These are phyloP conservation scores for Selaginella moellendorffii DNA, from an alignment of 75 land plant species.

Conservation along the genomic window DNA sequence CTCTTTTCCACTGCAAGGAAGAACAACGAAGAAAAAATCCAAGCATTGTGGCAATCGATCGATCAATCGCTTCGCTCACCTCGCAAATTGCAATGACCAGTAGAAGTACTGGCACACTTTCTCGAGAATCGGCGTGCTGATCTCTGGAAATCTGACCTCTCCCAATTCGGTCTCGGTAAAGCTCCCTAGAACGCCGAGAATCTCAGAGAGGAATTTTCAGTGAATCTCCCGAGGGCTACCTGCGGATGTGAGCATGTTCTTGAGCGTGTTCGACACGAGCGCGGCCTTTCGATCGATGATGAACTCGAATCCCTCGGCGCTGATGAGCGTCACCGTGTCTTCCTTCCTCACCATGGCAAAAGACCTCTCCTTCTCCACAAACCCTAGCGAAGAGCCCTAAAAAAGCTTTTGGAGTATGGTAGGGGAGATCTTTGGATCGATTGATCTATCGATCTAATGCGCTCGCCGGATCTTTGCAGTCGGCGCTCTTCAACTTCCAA, in stretches of 20 bases:
- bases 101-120: constrained; percentile 95
- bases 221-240: no score
- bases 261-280: constrained; percentile 86
- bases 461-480: constrained; percentile 30
- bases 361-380: no score
- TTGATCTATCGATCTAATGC: background rate
- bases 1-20: constrained; percentile 70
- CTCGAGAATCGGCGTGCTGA: constrained; percentile 79
- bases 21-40: no score
- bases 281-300: constrained; percentile 80
- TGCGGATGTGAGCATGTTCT: constrained; percentile 92
- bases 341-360: constrained; percentile 48
- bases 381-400: background rate
- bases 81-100: constrained; percentile 86
- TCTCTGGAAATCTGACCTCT: constrained; percentile 86
- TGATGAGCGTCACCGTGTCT: constrained; percentile 90
- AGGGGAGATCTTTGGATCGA: background rate
- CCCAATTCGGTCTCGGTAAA: constrained; percentile 71
- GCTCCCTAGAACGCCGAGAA: constrained; percentile 34
- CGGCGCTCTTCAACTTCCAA: constrained; percentile 91
- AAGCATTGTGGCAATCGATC: no score
- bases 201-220: no score
- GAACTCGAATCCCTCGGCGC: constrained; percentile 96
- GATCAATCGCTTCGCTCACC: no score
- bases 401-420: background rate